phyloP scores from a whole-genome alignment of 2,329 filamentous ascomycete genomes.

The Fusarium sp. region DNA sequence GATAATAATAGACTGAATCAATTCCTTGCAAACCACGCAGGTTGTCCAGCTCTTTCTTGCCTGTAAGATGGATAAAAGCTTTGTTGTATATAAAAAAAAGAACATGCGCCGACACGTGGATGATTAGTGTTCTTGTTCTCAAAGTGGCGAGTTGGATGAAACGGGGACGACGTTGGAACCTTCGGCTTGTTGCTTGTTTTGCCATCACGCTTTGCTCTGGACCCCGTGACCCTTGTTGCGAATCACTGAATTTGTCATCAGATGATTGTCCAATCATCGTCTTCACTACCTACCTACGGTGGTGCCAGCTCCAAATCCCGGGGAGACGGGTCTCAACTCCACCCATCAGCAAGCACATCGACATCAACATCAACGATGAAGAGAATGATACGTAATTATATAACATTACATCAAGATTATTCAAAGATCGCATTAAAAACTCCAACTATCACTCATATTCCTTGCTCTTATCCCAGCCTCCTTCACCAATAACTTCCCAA shows the following conservation, averaged over 20 bases:
- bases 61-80: neutral
- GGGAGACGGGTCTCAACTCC: constrained; percentile 16
- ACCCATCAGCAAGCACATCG: constrained; percentile 1
- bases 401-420: constrained; percentile 4
- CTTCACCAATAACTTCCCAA: constrained; percentile 60
- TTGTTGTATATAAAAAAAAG: neutral
- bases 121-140: constrained; percentile 2
- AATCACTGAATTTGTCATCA: constrained; percentile 25
- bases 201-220: constrained; percentile 24
- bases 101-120: constrained; percentile 6
- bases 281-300: neutral
- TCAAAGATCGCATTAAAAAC: neutral
- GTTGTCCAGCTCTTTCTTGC: neutral
- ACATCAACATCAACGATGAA: neutral
- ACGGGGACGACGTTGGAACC: constrained; percentile 21
- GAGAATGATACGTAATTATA: neutral
- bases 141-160: constrained; percentile 20
- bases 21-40: neutral
- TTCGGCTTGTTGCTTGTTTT: constrained; percentile 39
- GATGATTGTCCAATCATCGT: neutral
- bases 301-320: constrained; percentile 2
- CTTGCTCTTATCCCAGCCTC: constrained; percentile 22
- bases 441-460: constrained; percentile 2
- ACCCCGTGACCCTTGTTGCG: constrained; percentile 30
- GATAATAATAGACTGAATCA: neutral